phyloP scores from a whole-genome alignment of 176 grass and related monocot genomes.

The Secale cereale region DNA sequence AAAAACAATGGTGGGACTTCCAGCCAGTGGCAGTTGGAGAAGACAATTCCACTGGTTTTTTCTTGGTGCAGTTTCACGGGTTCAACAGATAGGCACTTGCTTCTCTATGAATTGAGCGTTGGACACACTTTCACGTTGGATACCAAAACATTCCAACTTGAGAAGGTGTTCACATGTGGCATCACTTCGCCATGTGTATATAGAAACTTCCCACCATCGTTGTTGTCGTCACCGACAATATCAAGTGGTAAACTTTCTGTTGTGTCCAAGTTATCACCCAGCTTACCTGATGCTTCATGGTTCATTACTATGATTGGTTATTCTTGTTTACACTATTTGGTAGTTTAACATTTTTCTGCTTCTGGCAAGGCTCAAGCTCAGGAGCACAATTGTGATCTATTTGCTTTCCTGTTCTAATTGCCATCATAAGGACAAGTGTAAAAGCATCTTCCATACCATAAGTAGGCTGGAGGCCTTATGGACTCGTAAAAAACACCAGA shows the following conservation, averaged over 20 bases:
- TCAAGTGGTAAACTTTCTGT: background rate
- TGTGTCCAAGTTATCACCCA: background rate
- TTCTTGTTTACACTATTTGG: background rate
- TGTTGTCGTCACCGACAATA: background rate
- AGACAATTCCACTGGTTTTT: background rate
- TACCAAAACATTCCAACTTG: background rate
- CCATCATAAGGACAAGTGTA: background rate
- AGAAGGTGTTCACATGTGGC: background rate
- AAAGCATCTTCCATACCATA: background rate
- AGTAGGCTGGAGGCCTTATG: background rate
- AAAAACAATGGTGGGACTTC: background rate
- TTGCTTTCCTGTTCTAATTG: background rate
- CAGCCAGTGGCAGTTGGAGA: background rate
- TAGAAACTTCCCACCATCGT: background rate
- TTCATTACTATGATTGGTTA: background rate
- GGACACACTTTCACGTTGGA: background rate
- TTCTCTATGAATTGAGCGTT: fast-evolving
- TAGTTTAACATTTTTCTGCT: too few species aligned
- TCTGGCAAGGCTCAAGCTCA: background rate
- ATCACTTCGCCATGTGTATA: background rate
- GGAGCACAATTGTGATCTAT: background rate
- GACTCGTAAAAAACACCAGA: background rate
- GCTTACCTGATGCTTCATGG: background rate
- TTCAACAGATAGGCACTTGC: background rate
- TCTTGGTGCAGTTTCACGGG: fast-evolving